Evolutionary conservation across 352 stramenopile species (phyloP).

Genomic region (Globisporangium alternatum): DNA sequence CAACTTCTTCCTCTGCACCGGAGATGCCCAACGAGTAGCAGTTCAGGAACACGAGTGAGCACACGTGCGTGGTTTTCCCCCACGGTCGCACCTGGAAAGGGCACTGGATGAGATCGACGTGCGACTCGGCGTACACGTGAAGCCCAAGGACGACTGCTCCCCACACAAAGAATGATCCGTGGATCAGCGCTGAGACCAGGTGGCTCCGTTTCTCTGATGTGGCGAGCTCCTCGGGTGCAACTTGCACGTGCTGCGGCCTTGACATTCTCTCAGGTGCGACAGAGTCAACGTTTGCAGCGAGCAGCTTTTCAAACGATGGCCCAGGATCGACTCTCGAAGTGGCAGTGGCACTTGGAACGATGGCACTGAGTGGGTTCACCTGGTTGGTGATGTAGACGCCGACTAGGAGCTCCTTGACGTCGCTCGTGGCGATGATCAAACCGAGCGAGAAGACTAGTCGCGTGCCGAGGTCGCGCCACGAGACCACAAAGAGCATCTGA

Average conservation of each 20-base stretch:
- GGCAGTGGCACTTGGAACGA: neutral
- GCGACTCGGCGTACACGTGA: neutral
- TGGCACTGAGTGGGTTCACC: neutral
- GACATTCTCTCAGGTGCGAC: neutral
- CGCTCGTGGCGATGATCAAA: neutral
- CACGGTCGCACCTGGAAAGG: neutral
- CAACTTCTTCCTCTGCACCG: neutral
- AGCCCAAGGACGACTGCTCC: neutral
- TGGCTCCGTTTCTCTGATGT: neutral
- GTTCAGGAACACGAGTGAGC: neutral
- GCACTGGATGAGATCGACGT: neutral
- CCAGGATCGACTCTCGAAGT: neutral
- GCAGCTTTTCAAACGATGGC: neutral
- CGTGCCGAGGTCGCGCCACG: constrained; percentile 2
- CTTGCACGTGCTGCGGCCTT: neutral
- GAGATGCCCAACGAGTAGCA: neutral
- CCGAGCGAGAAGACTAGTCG: constrained; percentile 11
- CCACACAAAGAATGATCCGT: neutral
- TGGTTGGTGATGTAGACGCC: neutral
- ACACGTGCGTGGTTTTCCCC: neutral
- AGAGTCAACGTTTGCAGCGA: neutral
- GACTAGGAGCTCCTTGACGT: constrained; percentile 3
- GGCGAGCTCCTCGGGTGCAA: too few relatives aligned
- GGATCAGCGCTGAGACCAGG: neutral
- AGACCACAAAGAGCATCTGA: constrained; percentile 7